A percentile compares a stretch with the other conserved stretches of the same genome.
These are phyloP conservation scores for Sporothrix euskadiensis DNA, from an alignment of 2,329 filamentous ascomycete species.

Conservation along the genomic window DNA sequence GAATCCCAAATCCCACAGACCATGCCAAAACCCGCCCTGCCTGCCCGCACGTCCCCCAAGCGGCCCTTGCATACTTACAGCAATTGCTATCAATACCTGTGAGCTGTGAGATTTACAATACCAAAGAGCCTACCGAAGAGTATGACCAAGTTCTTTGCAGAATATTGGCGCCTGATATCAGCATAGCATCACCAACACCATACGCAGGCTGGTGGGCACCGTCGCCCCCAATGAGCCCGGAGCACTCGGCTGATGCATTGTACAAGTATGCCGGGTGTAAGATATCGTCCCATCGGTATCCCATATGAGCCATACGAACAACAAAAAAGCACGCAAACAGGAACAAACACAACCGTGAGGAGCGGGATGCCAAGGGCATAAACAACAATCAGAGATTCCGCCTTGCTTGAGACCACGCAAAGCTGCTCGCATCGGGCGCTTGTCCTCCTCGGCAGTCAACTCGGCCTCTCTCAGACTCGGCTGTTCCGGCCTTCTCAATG, in stretches of 20 bases:
- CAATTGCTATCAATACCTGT: not conserved
- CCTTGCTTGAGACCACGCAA: not conserved
- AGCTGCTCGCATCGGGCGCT: not conserved
- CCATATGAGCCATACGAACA: not conserved
- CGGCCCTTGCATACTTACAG: not conserved
- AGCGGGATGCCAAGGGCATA: not conserved
- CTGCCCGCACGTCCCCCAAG: not conserved
- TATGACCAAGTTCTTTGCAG: not conserved
- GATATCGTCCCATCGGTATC: not conserved
- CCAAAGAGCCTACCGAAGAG: too few species aligned
- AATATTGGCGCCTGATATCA: not conserved
- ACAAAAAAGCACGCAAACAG: not conserved
- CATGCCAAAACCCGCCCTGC: not conserved
- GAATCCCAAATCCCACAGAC: not conserved
- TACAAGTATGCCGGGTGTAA: not conserved
- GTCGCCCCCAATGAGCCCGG: not conserved
- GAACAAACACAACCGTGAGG: not conserved
- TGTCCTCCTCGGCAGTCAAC: not conserved
- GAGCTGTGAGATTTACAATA: not conserved
- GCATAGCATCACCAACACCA: not conserved
- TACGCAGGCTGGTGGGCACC: not conserved
- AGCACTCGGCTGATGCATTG: constrained; percentile 7
- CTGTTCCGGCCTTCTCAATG: not conserved
- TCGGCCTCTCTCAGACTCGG: constrained; percentile 1
- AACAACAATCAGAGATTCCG: not conserved